Base-by-base conservation (phyloP, 2,329 filamentous ascomycete species). In the Neonectria punicea region DNA sequence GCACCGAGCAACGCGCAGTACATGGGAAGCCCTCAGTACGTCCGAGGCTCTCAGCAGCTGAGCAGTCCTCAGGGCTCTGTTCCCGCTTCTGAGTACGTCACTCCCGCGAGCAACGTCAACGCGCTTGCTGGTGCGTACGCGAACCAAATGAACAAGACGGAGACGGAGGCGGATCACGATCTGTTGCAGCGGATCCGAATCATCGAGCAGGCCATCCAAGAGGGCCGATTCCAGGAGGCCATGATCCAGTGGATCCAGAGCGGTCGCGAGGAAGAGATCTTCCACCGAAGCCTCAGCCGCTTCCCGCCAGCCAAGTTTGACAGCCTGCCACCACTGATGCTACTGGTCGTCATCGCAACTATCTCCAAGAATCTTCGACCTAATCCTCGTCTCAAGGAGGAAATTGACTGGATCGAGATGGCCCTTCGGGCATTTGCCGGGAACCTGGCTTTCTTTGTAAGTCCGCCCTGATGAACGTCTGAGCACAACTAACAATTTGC, bases 161-260 rank as follows among this genome's bases (percentile, higher is more conserved):
- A 80, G 46, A 70, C 74, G 4, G 79, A 80, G 53, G 74, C 75
- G 3, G 80, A 83, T 47, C 76, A 81, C 47, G 90, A 93, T 72
- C 80, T 89, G 56, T 80, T 85, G 44, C 80, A 83, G 54, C 79
- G 84, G 56, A 84, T 91, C 22, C 83, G 87, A 18, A 80, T 84
- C 25, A 89, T 95, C 63, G 88, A 89, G 54, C 79, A 83, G 53
- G 80, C 89, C 47, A 89, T 96, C 79, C 82, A 85, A 39, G 83
- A 86, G 32, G 87, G 87, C 22, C 85, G 87, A 39, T 85, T 86
- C 61, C 89, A 92, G 73, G 85, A 87, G 58, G 90, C 87, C 46
- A 84, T 90, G 75, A 84, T 91, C 61, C 86, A 86, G 65, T 92
- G 89, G 89, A 85, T 92, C 61, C 89, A 92, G 77, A 86, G 85